Percentiles rank a stretch among this genome's conserved stretches.
phyloP scores from a whole-genome alignment of 2,329 filamentous ascomycete genomes.

The Cordyceps cateniannulata region DNA sequence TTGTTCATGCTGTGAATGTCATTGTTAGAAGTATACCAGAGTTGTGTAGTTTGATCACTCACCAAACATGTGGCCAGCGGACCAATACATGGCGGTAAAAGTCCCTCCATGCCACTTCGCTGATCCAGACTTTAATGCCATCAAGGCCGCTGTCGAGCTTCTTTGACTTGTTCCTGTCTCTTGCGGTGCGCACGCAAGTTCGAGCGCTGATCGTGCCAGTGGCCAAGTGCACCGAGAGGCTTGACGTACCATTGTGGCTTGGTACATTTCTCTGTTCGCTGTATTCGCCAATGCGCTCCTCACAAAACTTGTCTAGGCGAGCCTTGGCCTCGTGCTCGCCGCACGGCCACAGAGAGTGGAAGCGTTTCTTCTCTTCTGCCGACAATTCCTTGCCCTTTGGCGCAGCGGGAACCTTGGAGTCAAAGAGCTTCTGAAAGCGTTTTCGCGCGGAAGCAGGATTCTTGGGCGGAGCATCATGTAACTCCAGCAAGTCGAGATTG shows the following conservation, averaged over 20 bases:
- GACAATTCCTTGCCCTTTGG: conserved; percentile 58
- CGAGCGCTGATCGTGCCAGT: conserved; percentile 61
- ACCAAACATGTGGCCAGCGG: conserved; percentile 79
- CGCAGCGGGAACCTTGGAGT: conserved; percentile 50
- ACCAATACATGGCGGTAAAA: conserved; percentile 84
- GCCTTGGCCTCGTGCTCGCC: conserved; percentile 66
- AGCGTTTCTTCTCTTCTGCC: conserved; percentile 50
- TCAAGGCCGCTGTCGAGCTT: conserved; percentile 59
- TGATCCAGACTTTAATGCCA: conserved; percentile 69
- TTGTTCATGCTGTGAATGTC: conserved; percentile 44
- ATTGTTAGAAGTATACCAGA: not conserved
- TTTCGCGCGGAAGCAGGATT: conserved; percentile 30
- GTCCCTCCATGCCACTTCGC: conserved; percentile 79
- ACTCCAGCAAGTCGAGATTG: conserved; percentile 59
- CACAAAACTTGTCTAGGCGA: conserved; percentile 61
- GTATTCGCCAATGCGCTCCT: conserved; percentile 57
- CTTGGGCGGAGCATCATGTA: conserved; percentile 43
- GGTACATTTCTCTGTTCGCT: conserved; percentile 61
- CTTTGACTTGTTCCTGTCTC: conserved; percentile 54
- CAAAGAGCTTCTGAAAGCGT: conserved; percentile 51
- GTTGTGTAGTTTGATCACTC: conserved; percentile 20
- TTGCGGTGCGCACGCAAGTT: conserved; percentile 58
- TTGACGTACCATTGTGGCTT: conserved; percentile 54
- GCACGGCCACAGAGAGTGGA: conserved; percentile 60
- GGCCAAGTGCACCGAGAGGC: conserved; percentile 67